Conservation (phyloP, 1,139 yeast species). For the Kurtzmaniella natalensis region DNA sequence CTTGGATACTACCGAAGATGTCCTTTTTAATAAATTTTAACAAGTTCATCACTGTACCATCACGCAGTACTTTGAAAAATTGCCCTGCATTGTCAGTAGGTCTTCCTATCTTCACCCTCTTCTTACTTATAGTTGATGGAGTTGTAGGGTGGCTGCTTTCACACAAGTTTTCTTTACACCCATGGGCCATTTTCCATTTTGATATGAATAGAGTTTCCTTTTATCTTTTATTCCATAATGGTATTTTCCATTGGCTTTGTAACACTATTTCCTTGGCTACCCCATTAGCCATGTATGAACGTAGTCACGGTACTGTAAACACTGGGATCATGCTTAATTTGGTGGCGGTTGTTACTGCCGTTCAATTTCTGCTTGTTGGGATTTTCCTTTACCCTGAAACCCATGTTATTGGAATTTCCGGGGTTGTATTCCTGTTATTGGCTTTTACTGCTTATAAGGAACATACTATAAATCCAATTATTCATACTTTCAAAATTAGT, state of each 20-base stretch:
- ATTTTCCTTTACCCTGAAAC: constrained; percentile 45
- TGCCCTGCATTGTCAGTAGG: constrained; percentile 69
- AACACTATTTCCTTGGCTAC: constrained; percentile 56
- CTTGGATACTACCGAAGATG: no score
- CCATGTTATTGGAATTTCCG: constrained; percentile 65
- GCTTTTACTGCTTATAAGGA: constrained; percentile 63
- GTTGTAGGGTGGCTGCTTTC: constrained; percentile 14
- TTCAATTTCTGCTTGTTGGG: constrained; percentile 60
- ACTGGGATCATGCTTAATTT: constrained; percentile 81
- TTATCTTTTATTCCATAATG: constrained; percentile 68
- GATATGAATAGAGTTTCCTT: constrained; percentile 66
- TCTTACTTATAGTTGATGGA: constrained; percentile 31
- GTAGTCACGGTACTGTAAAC: constrained; percentile 76
- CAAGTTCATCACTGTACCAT: not conserved
- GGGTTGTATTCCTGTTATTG: constrained; percentile 70
- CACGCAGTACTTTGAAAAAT: constrained; percentile 9
- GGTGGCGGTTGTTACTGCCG: constrained; percentile 65
- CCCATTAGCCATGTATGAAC: constrained; percentile 70
- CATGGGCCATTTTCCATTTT: constrained; percentile 52
- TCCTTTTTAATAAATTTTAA: no score
- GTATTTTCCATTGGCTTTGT: constrained; percentile 57
- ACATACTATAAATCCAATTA: constrained; percentile 45
- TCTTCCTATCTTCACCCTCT: constrained; percentile 49
- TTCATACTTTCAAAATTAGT: constrained; percentile 20
- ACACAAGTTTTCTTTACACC: constrained; percentile 37